Percentiles rank a stretch among this genome's conserved stretches.
These are phyloP conservation scores for Planoprotostelium fungivorum DNA, from an alignment of 78 protist genomes.

Conservation along the genomic window DNA sequence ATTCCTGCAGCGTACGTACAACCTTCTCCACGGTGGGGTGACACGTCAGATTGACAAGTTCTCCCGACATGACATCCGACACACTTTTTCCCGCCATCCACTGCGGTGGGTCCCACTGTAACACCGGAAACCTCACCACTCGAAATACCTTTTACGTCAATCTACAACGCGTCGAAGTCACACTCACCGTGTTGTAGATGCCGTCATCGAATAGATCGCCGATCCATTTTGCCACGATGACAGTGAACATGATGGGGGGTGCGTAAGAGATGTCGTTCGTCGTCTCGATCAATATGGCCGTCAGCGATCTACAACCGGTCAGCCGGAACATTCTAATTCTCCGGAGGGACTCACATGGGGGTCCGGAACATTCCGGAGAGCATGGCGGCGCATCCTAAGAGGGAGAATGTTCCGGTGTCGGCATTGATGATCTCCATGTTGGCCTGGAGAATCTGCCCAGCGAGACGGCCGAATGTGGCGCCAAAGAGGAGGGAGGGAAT, in stretches of 20 bases:
- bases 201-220: conserved; percentile 24
- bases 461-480: conserved; percentile 75
- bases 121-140: not conserved
- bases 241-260: conserved; percentile 39
- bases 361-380: not conserved
- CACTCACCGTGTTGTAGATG: not conserved
- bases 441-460: conserved; percentile 29
- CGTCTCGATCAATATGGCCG: conserved; percentile 49
- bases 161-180: no score
- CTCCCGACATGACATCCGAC: conserved; percentile 44
- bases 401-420: not conserved
- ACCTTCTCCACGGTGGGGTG: conserved; percentile 25
- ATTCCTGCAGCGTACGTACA: conserved; percentile 10
- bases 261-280: conserved; percentile 42
- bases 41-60: conserved; percentile 17
- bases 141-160: not conserved
- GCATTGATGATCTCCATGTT: not conserved
- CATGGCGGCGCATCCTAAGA: not conserved
- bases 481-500: not conserved
- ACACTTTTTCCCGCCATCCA: conserved; percentile 25
- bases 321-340: conserved; percentile 16
- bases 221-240: conserved; percentile 56
- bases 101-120: conserved; percentile 15
- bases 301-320: conserved; percentile 17
- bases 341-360: not conserved